Conservation (phyloP, 2,329 filamentous ascomycete genomes). For the Aspergillus unguis region DNA sequence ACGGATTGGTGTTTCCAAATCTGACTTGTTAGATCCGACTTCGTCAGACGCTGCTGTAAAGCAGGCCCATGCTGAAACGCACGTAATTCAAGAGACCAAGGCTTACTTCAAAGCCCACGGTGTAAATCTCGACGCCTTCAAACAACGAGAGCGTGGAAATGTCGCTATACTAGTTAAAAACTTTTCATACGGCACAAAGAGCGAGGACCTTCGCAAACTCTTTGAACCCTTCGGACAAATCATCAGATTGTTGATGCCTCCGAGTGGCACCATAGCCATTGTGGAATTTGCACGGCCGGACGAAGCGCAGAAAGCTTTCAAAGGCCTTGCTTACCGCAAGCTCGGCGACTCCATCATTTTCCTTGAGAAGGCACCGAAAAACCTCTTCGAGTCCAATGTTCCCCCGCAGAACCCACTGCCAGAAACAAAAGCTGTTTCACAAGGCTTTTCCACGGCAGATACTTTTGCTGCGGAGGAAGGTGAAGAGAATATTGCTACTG, state of each 20-base stretch:
- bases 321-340: constrained; percentile 79
- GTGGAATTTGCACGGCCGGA: constrained; percentile 78
- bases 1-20: constrained; percentile 83
- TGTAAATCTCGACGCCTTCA: constrained; percentile 89
- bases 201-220: constrained; percentile 72
- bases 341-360: constrained; percentile 89
- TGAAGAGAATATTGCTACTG: constrained; percentile 54
- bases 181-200: constrained; percentile 77
- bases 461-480: constrained; percentile 42
- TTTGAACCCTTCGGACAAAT: constrained; percentile 86
- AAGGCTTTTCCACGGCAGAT: constrained; percentile 42
- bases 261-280: constrained; percentile 88
- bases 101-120: constrained; percentile 83
- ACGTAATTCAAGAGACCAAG: constrained; percentile 94
- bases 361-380: constrained; percentile 86
- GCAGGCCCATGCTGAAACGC: constrained; percentile 94
- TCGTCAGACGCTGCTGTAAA: constrained; percentile 92
- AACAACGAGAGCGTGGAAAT: constrained; percentile 77
- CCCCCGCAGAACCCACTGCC: constrained; percentile 28
- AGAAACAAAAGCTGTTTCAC: constrained; percentile 33
- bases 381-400: constrained; percentile 60
- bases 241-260: constrained; percentile 81
- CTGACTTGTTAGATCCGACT: constrained; percentile 90
- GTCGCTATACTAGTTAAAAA: constrained; percentile 91
- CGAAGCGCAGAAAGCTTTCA: constrained; percentile 80